Base-by-base conservation (phyloP, 2,329 filamentous ascomycete species). In the Dactylellina parvicollis region DNA sequence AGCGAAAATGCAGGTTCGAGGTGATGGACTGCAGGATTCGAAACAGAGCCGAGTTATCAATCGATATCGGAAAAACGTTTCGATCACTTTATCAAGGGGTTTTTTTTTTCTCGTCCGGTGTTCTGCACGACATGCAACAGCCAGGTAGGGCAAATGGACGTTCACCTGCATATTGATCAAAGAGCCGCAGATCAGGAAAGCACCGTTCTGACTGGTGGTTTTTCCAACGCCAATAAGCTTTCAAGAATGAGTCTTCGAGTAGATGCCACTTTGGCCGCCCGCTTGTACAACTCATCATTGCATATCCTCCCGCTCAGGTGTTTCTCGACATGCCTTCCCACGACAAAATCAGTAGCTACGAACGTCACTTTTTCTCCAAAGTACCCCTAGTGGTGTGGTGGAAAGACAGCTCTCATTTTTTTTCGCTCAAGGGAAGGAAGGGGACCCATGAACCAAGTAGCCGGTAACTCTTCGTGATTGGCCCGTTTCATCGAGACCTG, bases 371-470 rank as follows among this genome's bases (percentile, higher is more conserved):
- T 73, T 22, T 54, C 49, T 34, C 44, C 32, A 55, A 60, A 42
- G 54, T 40, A 57, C 40, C 52, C 59, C 28, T 60, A 52, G 22
- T 20, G 44, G 57, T 62, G 55, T 57, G 57, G 47, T 47, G 47
- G 69, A 14, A 38, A 30, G 36, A 59, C 34, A 65, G 12, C 44
- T 24, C 24, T 8, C 44, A 38, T 30, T 47, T 55, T 73, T 67
- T 57, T 73, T 73, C 69, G 69, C 69, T 73, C 60, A 66, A 67
- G 52, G 67, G 59, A 73, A 65, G 67, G 61, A 47, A 65, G 66
- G 69, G 69, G 69, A 73, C 69, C 69, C 69, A 73, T 73, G 69
- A 73, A 73, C 69, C 69, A 73, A 73, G 69, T 73, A 60, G 56
- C 60, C 69, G 69, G 69, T 73, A 73, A 73, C 55, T 65, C 24